phyloP scores from a whole-genome alignment of 768 basidiomycete genomes.

The Lentinula lateritia region DNA sequence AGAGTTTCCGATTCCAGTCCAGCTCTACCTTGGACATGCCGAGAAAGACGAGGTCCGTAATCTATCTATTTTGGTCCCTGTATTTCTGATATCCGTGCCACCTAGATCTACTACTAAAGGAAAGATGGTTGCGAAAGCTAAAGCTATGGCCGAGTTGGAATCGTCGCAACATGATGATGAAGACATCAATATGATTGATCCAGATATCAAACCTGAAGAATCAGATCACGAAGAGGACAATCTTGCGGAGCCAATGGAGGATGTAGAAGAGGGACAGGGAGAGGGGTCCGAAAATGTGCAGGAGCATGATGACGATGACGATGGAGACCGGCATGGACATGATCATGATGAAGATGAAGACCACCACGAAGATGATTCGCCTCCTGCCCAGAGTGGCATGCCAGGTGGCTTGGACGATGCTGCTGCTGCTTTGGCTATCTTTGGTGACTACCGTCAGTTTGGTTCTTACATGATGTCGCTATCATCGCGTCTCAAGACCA shows the following conservation, averaged over 20 bases:
- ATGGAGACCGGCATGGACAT: constrained; percentile 36
- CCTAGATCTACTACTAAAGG: constrained; percentile 51
- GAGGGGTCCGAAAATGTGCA: constrained; percentile 42
- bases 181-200: constrained; percentile 74
- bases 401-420: constrained; percentile 58
- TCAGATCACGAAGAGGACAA: constrained; percentile 41
- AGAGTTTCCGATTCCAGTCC: constrained; percentile 62
- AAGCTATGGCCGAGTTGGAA: constrained; percentile 49
- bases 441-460: constrained; percentile 82
- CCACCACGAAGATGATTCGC: constrained; percentile 33
- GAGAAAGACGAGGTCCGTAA: constrained; percentile 61
- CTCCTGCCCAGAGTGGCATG: constrained; percentile 20
- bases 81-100: background rate
- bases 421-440: constrained; percentile 69
- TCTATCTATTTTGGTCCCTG: constrained; percentile 2
- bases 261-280: constrained; percentile 37
- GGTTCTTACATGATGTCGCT: constrained; percentile 93
- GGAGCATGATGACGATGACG: constrained; percentile 42
- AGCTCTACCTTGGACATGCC: constrained; percentile 56
- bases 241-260: constrained; percentile 34
- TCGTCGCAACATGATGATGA: constrained; percentile 65
- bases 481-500: constrained; percentile 80
- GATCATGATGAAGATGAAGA: constrained; percentile 24
- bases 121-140: constrained; percentile 54
- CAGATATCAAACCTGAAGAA: constrained; percentile 46